Conservation (phyloP, 164 flowering plant genomes). For the Liquidambar formosana region DNA sequence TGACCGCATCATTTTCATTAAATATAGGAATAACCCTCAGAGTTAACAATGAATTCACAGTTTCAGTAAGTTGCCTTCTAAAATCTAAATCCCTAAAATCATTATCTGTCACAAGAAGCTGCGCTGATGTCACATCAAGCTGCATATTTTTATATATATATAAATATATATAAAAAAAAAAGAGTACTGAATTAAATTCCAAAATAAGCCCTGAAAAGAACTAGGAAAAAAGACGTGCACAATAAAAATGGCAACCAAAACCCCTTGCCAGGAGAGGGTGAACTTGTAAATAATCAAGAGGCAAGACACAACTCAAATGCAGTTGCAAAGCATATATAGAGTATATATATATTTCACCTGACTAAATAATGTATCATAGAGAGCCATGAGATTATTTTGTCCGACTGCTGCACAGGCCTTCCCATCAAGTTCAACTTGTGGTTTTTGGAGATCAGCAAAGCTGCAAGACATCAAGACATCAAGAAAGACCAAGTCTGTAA, state of each 20-base stretch:
- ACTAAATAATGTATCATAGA: conserved; percentile 84
- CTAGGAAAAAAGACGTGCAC: not conserved
- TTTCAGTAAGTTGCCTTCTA: conserved; percentile 73
- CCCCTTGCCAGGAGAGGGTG: not conserved
- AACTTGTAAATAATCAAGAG: not conserved
- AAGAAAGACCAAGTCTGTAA: not conserved
- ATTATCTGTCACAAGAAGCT: conserved; percentile 92
- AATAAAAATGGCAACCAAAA: not conserved
- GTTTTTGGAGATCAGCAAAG: conserved; percentile 96
- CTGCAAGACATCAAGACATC: conserved; percentile 38
- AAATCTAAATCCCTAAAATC: conserved; percentile 82
- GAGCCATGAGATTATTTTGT: conserved; percentile 91
- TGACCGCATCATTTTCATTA: conserved; percentile 96
- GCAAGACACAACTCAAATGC: not conserved
- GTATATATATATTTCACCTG: conserved; percentile 48
- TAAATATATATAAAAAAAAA: not conserved
- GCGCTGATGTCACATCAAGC: conserved; percentile 91
- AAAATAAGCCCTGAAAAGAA: not conserved
- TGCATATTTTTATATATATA: too few species aligned
- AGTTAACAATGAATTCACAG: conserved; percentile 60
- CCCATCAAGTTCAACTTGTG: conserved; percentile 93
- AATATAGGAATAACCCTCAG: conserved; percentile 85
- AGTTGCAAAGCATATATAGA: not conserved
- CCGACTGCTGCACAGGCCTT: conserved; percentile 99
- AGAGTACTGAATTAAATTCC: not conserved